phyloP scores from a whole-genome alignment of 495 filamentous ascomycete genomes.

The Hypoxylon subgilvum region DNA sequence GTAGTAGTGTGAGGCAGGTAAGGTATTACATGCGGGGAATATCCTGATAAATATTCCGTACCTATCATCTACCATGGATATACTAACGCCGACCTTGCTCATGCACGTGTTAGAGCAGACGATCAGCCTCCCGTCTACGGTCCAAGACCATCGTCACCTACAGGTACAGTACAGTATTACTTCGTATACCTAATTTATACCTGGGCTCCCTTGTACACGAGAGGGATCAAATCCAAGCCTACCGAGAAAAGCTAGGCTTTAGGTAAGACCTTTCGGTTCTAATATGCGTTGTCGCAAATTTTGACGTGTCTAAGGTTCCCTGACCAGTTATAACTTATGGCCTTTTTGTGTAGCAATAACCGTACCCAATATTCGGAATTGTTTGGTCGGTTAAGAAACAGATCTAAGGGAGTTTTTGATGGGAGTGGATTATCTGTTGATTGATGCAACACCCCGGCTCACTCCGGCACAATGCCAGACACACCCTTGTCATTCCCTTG shows the following conservation, averaged over 20 bases:
- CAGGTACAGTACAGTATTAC: too few species aligned
- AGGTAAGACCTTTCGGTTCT: too few species aligned
- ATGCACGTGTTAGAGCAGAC: conserved; percentile 15
- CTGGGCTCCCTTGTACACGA: too few species aligned
- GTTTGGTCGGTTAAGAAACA: conserved; percentile 15
- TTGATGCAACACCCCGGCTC: conserved; percentile 33
- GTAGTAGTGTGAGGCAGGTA: too few species aligned
- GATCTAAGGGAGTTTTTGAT: conserved; percentile 31
- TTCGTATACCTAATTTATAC: too few species aligned
- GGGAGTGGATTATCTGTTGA: conserved; percentile 11
- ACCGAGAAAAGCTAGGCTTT: too few species aligned
- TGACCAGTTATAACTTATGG: too few species aligned
- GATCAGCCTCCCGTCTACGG: conserved; percentile 11
- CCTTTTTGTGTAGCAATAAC: too few species aligned
- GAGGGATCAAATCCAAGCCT: neutral
- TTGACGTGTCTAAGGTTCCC: too few species aligned
- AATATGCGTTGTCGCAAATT: too few species aligned
- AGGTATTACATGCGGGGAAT: conserved; percentile 32
- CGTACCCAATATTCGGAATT: conserved; percentile 2
- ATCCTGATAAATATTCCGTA: conserved; percentile 24
- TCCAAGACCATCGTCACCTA: too few species aligned
- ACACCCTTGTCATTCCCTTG: conserved; percentile 35
- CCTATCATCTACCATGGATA: conserved; percentile 24
- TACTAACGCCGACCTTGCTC: conserved; percentile 5
- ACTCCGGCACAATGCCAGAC: conserved; percentile 37